A percentile compares a stretch with the other conserved stretches of the same genome.
phyloP scores from a whole-genome alignment of 257 asterid genomes.

The Nicotiana tomentosiformis region DNA sequence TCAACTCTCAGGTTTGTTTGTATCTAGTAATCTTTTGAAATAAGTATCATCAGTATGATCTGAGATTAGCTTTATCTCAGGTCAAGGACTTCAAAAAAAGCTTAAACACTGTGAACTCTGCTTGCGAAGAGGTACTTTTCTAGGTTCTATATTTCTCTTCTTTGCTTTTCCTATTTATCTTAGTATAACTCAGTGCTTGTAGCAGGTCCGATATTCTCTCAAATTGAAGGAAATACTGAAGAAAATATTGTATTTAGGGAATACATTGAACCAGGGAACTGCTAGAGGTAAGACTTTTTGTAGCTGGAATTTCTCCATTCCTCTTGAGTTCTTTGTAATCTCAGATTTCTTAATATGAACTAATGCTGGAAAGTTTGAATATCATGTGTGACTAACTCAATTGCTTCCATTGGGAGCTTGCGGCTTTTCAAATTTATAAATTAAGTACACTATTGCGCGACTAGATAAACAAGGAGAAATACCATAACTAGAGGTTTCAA shows the following conservation, averaged over 20 bases:
- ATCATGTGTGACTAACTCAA: not conserved
- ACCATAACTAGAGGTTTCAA: not conserved
- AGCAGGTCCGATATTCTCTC: conserved; percentile 81
- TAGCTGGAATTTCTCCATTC: not conserved
- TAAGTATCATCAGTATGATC: conserved; percentile 15
- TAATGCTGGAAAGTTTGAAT: not conserved
- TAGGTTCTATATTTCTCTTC: not conserved
- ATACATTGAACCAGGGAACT: conserved; percentile 96
- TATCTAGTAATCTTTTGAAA: conserved; percentile 17
- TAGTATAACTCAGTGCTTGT: conserved; percentile 18
- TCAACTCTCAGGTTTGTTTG: conserved; percentile 76
- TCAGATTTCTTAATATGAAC: not conserved
- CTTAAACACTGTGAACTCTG: conserved; percentile 73
- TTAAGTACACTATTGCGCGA: not conserved
- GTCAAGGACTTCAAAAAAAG: conserved; percentile 75
- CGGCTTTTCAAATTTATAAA: not conserved
- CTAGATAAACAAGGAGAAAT: not conserved
- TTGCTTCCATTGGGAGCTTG: not conserved
- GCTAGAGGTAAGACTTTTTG: conserved; percentile 73
- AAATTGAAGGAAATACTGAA: conserved; percentile 92
- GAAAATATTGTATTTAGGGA: conserved; percentile 81
- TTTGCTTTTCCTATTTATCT: conserved; percentile 5
- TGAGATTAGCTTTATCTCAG: conserved; percentile 38
- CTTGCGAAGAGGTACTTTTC: conserved; percentile 87
- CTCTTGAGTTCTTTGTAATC: not conserved